Conservation (phyloP, 2,329 filamentous ascomycete species). For the Dactylellina leptospora region DNA sequence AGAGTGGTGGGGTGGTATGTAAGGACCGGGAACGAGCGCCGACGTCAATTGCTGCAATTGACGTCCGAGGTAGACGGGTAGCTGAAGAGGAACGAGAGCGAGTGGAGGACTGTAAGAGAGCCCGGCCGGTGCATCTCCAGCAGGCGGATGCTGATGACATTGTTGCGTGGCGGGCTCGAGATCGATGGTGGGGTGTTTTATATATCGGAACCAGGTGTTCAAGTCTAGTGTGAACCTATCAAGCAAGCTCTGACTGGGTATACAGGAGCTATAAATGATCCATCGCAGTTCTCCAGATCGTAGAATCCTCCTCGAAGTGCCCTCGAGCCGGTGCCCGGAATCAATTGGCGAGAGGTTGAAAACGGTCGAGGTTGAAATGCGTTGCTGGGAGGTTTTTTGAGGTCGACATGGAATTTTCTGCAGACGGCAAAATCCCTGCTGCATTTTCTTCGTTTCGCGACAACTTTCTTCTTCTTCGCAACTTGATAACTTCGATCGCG, state of each 20-base stretch:
- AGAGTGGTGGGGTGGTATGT: conserved; percentile 31
- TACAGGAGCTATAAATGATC: conserved; percentile 4
- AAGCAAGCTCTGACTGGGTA: too few species aligned
- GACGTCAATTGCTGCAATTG: conserved; percentile 17
- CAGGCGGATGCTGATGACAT: conserved; percentile 55
- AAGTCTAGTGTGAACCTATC: neutral
- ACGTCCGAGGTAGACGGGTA: conserved; percentile 14
- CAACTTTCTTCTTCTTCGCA: neutral
- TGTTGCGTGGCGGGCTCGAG: conserved; percentile 7
- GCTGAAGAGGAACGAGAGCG: conserved; percentile 31
- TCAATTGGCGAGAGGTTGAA: conserved; percentile 4
- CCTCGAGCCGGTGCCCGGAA: neutral
- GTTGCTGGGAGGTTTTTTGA: conserved; percentile 43
- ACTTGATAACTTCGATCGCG: neutral
- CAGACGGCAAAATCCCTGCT: conserved; percentile 24
- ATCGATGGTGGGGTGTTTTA: conserved; percentile 3
- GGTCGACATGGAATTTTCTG: conserved; percentile 20
- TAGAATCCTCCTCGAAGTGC: neutral
- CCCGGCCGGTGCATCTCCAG: conserved; percentile 54
- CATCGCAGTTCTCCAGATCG: neutral
- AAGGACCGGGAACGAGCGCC: conserved; percentile 10
- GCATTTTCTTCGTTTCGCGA: conserved; percentile 10
- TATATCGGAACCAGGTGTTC: neutral
- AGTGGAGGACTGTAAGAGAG: conserved; percentile 52
- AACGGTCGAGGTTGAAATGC: conserved; percentile 6